phyloP scores from a whole-genome alignment of 2,329 filamentous ascomycete genomes.

The Nigrospora oryzae region DNA sequence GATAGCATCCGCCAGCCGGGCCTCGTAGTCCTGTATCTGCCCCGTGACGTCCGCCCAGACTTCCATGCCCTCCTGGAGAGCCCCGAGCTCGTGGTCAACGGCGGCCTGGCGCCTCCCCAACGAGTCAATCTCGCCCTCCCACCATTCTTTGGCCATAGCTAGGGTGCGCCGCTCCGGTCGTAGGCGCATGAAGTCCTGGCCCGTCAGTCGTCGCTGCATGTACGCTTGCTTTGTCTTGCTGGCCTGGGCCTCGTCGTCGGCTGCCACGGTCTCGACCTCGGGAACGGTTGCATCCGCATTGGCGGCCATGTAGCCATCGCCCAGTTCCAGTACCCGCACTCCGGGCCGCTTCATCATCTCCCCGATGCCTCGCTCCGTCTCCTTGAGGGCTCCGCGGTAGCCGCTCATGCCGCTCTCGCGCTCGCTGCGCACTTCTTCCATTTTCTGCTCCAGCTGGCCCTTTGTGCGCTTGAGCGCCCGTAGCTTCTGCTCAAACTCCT shows the following conservation, averaged over 20 bases:
- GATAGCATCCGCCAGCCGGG: conserved; percentile 14
- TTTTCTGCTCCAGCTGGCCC: conserved; percentile 48
- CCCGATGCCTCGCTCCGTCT: conserved; percentile 55
- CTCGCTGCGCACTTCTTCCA: conserved; percentile 55
- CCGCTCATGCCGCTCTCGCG: conserved; percentile 65
- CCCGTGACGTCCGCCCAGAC: conserved; percentile 58
- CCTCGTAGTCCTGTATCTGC: conserved; percentile 57
- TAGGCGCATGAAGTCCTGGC: conserved; percentile 47
- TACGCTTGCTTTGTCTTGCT: conserved; percentile 25
- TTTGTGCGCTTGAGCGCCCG: conserved; percentile 51
- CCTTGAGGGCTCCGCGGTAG: conserved; percentile 57
- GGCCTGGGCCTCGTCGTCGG: conserved; percentile 8
- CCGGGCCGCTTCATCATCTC: conserved; percentile 51
- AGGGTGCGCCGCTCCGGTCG: conserved; percentile 58
- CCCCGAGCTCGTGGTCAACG: conserved; percentile 53
- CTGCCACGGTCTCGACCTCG: conserved; percentile 6
- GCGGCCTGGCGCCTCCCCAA: conserved; percentile 45
- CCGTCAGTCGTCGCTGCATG: background rate
- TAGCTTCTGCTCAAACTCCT: conserved; percentile 55
- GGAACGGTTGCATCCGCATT: conserved; percentile 9
- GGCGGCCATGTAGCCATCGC: conserved; percentile 15
- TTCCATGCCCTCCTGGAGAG: conserved; percentile 57
- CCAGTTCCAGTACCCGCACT: conserved; percentile 41
- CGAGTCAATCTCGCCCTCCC: conserved; percentile 52
- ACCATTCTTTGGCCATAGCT: conserved; percentile 64